Evolutionary conservation across 2,329 filamentous ascomycete genomes (phyloP).

Genomic region (Davidsoniella eucalypti): DNA sequence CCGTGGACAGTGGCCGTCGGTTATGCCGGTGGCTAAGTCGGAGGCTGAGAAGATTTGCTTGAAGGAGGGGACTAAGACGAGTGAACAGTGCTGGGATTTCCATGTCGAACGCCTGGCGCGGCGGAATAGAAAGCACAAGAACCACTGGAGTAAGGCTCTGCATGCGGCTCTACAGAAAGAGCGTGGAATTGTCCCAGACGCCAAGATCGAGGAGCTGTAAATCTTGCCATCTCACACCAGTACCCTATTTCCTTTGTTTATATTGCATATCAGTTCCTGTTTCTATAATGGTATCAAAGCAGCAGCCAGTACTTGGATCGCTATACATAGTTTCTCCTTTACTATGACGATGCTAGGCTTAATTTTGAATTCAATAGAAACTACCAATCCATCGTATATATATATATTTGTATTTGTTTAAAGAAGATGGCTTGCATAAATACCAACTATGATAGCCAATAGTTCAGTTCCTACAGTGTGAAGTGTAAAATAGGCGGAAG

Average conservation of each 20-base stretch:
- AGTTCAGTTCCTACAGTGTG: too few species aligned
- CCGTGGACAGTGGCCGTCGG: slow-evolving; percentile 37
- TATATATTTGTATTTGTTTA: too few species aligned
- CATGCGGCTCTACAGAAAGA: slow-evolving; percentile 20
- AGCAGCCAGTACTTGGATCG: too few species aligned
- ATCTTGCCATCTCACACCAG: neutral
- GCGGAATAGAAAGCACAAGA: slow-evolving; percentile 21
- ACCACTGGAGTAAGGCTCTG: slow-evolving; percentile 31
- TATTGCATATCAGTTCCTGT: too few species aligned
- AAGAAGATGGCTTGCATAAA: too few species aligned
- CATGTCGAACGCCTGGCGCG: slow-evolving; percentile 27
- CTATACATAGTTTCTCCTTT: too few species aligned
- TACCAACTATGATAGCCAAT: too few species aligned
- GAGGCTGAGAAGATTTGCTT: slow-evolving; percentile 20
- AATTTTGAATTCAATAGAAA: too few species aligned
- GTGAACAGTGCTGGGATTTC: slow-evolving; percentile 43
- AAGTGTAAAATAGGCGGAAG: too few species aligned
- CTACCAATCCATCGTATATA: too few species aligned
- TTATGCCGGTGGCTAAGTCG: slow-evolving; percentile 20
- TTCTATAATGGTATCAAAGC: too few species aligned
- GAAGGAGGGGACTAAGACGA: slow-evolving; percentile 17
- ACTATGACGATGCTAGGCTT: too few species aligned
- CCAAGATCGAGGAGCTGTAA: slow-evolving; percentile 10
- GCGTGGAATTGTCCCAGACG: slow-evolving; percentile 14
- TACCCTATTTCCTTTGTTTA: neutral